These are phyloP conservation scores for Lichtheimia corymbifera DNA, from an alignment of 371 early-diverging fungal genomes.

Conservation along the genomic window DNA sequence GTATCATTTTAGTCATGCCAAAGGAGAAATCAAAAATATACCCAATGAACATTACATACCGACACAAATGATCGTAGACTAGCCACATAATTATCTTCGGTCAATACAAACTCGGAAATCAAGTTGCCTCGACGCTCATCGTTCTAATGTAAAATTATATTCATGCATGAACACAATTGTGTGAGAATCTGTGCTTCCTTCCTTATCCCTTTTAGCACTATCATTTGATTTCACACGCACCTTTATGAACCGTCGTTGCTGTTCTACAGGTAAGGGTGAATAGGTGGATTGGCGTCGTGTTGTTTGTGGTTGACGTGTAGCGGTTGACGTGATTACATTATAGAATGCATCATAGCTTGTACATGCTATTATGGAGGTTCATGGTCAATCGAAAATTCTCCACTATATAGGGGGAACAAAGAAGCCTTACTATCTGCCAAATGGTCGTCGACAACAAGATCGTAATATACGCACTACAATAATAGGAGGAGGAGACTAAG, in stretches of 20 bases:
- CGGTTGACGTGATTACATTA: slow-evolving; percentile 1
- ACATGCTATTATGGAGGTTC: neutral
- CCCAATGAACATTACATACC: slow-evolving; percentile 3
- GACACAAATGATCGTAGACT: slow-evolving; percentile 22
- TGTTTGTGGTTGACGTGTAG: slow-evolving; percentile 3
- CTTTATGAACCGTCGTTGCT: slow-evolving; percentile 17
- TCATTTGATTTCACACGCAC: slow-evolving; percentile 5
- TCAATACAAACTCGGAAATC: slow-evolving; percentile 38
- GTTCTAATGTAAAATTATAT: slow-evolving; percentile 12
- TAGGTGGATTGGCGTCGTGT: slow-evolving; percentile 4
- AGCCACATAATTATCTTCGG: slow-evolving; percentile 45
- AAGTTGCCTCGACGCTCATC: slow-evolving; percentile 26
- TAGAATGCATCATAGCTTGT: slow-evolving; percentile 11
- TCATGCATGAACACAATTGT: neutral
- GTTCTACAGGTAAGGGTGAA: neutral
- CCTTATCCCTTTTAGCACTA: too few relatives aligned
- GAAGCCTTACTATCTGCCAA: neutral
- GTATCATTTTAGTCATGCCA: slow-evolving; percentile 1
- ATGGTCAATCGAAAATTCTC: too few relatives aligned
- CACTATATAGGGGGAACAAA: neutral
- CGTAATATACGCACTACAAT: slow-evolving; percentile 14
- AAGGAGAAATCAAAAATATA: neutral
- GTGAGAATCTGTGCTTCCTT: neutral
- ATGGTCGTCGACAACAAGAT: slow-evolving; percentile 13
- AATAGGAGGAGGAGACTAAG: neutral